Percentiles rank a stretch among this genome's conserved stretches.
phyloP scores from a whole-genome alignment of 306 rosid species.

The Vigna angularis region DNA sequence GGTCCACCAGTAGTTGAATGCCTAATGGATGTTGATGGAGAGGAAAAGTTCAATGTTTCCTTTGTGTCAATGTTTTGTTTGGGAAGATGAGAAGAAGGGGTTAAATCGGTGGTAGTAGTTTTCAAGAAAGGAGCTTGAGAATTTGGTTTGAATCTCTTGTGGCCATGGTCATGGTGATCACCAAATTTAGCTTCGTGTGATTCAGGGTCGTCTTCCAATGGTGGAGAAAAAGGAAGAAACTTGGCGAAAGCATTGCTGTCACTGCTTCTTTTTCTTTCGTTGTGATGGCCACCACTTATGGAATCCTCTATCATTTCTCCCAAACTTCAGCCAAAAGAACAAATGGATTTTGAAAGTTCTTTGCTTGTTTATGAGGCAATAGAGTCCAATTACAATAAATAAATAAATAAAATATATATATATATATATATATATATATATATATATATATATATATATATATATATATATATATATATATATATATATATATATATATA shows the following conservation, averaged over 20 bases:
- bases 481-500: too few relatives aligned
- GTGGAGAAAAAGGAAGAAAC: slow-evolving; percentile 39
- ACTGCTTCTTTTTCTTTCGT: slow-evolving; percentile 37
- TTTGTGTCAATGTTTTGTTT: slow-evolving; percentile 14
- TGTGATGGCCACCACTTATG: not conserved
- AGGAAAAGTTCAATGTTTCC: not conserved
- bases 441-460: too few relatives aligned
- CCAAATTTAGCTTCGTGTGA: not conserved
- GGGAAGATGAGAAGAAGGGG: slow-evolving; percentile 18
- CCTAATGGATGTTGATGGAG: slow-evolving; percentile 37
- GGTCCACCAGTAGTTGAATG: slow-evolving; percentile 7
- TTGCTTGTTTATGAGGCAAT: slow-evolving; percentile 23
- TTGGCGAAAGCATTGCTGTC: slow-evolving; percentile 39
- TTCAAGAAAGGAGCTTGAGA: slow-evolving; percentile 1
- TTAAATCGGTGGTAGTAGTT: not conserved
- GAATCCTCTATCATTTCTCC: slow-evolving; percentile 31
- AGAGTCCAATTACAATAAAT: not conserved
- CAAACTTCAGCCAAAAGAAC: not conserved
- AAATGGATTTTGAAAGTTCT: not conserved
- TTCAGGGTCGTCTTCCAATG: slow-evolving; percentile 30
- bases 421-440: too few relatives aligned
- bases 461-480: accelerated
- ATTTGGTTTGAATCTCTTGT: slow-evolving; percentile 39
- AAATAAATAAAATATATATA: too few relatives aligned
- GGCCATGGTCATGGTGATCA: slow-evolving; percentile 21